Base-by-base conservation (phyloP, 2,329 filamentous ascomycete species). In the Colletotrichum phormii region DNA sequence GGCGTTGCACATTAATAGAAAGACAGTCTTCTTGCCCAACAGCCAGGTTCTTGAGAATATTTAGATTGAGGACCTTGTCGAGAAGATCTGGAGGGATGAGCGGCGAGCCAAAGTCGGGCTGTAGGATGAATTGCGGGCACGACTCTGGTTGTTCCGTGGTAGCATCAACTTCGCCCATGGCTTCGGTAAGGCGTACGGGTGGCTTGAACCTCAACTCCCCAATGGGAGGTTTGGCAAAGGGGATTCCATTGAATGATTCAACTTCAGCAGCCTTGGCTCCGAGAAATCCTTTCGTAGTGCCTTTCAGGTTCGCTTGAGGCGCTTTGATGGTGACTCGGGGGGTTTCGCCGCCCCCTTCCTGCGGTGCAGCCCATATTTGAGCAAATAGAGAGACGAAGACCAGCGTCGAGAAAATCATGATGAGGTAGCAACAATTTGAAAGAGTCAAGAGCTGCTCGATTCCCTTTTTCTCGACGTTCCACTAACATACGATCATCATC, bases 201-300 rank as follows among this genome's bases (percentile, higher is more conserved):
- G 83, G 80, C 51, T 80, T 78, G 75, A 82, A 84, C 11, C 90
- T 85, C 59, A 90, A 82, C 67, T 85, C 79, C 0, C 86, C 87
- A 24, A 88, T 80, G 0, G 89, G 89, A 35, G 89, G 86, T 69
- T 88, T 84, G 2, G 89, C 89, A 76, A 88, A 91, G 0, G 89
- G 89, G 8, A 92, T 80, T 29, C 80, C 81, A 72, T 86, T 86
- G 81, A 92, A 93, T 15, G 82, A 85, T 67, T 93, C 90, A 12
- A 91, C 84, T 35, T 71, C 60, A 18, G 66, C 71, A 8, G 35
- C 55, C 7, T 73, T 61, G 7, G 61, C 60, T 8, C 71, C 71
- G 9, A 71, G 67, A 18, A 71, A 58, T 7, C 61, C 71, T 61
- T 73, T 73, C 1, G 66, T 33, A 12, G 42, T 64, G 15, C 71